phyloP scores from a whole-genome alignment of 2,329 filamentous ascomycete species.

The Gaeumannomyces sp. region DNA sequence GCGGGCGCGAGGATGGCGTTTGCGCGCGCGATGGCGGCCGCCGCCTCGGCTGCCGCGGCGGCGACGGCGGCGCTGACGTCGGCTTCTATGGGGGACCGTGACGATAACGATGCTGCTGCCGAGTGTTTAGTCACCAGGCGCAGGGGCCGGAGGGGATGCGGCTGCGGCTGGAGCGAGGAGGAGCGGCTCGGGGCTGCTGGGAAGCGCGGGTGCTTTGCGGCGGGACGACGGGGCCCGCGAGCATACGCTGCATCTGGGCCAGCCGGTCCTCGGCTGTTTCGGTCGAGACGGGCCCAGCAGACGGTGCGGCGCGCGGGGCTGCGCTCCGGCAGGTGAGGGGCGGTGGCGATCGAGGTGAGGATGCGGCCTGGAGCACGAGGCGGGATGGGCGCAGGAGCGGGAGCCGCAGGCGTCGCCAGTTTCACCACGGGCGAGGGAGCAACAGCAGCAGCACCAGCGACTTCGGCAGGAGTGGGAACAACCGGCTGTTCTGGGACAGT shows the following conservation, averaged over 20 bases:
- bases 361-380: neutral
- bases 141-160: neutral
- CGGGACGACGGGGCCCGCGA: neutral
- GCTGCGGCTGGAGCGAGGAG: neutral
- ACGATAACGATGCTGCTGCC: no score
- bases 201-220: neutral
- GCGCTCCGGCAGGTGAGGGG: neutral
- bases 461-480: neutral
- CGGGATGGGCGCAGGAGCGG: neutral
- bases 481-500: neutral
- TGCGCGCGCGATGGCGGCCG: neutral
- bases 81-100: neutral
- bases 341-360: neutral
- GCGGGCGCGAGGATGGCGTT: neutral
- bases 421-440: neutral
- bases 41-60: no score
- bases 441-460: no score
- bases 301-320: slow-evolving; percentile 1
- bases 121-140: neutral
- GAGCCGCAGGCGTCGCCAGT: no score
- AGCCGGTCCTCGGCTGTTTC: neutral
- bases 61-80: neutral
- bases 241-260: neutral
- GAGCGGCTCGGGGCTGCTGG: neutral
- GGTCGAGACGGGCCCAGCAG: neutral